phyloP scores from a whole-genome alignment of 2,329 filamentous ascomycete species.

The Huntiella decipiens region DNA sequence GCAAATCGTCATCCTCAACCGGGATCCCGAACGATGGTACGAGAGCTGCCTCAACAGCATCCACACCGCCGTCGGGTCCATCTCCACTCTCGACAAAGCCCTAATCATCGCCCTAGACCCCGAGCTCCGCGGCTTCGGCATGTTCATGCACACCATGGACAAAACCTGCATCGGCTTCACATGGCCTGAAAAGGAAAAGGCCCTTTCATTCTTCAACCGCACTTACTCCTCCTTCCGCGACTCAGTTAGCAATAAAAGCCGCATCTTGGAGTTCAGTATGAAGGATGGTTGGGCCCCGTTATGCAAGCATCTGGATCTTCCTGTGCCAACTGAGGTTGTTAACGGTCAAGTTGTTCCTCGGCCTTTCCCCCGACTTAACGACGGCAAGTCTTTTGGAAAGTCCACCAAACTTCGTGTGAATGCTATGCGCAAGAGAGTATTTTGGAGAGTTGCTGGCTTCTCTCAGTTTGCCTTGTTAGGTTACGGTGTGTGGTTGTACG shows the following conservation, averaged over 20 bases:
- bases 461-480: slow-evolving; percentile 9
- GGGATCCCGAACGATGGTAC: slow-evolving; percentile 23
- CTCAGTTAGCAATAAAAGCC: slow-evolving; percentile 17
- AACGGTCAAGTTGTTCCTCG: slow-evolving; percentile 11
- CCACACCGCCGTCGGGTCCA: slow-evolving; percentile 12
- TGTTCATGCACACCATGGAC: slow-evolving; percentile 14
- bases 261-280: slow-evolving; percentile 22
- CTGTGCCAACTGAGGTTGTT: slow-evolving; percentile 19
- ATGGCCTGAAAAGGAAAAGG: slow-evolving; percentile 19
- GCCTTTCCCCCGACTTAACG: slow-evolving; percentile 14
- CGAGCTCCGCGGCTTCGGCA: slow-evolving; percentile 17
- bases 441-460: slow-evolving; percentile 11
- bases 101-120: slow-evolving; percentile 17
- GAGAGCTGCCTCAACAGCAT: slow-evolving; percentile 16
- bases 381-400: slow-evolving; percentile 11
- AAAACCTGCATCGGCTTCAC: slow-evolving; percentile 11
- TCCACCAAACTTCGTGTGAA: slow-evolving; percentile 6
- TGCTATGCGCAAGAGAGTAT: slow-evolving; percentile 11
- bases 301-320: slow-evolving; percentile 21
- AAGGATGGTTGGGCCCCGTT: slow-evolving; percentile 24
- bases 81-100: slow-evolving; percentile 8
- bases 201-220: slow-evolving; percentile 20
- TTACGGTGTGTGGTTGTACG: not conserved
- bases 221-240: slow-evolving; percentile 21
- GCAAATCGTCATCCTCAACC: slow-evolving; percentile 22